These are phyloP conservation scores for Saccharomyces hybrid DNA, from an alignment of 1,139 yeast genomes.

Conservation along the genomic window DNA sequence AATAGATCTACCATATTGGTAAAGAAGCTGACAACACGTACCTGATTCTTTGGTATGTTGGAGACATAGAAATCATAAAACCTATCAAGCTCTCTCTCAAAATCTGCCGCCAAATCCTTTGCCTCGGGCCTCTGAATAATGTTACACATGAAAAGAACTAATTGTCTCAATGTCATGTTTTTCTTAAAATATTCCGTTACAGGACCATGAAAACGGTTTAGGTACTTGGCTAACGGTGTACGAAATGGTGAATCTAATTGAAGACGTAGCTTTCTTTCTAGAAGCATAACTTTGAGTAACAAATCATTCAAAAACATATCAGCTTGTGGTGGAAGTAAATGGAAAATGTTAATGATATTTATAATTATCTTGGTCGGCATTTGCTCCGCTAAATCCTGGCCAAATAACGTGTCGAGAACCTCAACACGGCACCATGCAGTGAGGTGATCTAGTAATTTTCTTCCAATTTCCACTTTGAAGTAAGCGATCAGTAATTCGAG, in stretches of 20 bases:
- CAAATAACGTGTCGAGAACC: conserved; percentile 39
- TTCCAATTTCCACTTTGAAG: conserved; percentile 93
- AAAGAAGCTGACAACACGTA: conserved; percentile 32
- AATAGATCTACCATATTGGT: conserved; percentile 67
- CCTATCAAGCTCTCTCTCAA: conserved; percentile 44
- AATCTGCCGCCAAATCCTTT: conserved; percentile 44
- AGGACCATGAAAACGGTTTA: conserved; percentile 75
- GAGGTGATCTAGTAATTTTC: conserved; percentile 83
- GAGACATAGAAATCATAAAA: conserved; percentile 29
- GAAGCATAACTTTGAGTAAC: conserved; percentile 60
- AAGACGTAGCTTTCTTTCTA: conserved; percentile 80
- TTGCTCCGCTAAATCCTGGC: conserved; percentile 46
- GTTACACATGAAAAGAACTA: conserved; percentile 37
- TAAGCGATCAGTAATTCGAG: conserved; percentile 83
- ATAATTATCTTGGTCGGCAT: conserved; percentile 80
- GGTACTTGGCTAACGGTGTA: conserved; percentile 79
- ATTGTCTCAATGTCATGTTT: conserved; percentile 57
- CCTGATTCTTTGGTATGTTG: conserved; percentile 27
- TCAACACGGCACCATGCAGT: conserved; percentile 95
- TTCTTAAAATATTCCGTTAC: conserved; percentile 63
- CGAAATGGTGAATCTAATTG: conserved; percentile 86
- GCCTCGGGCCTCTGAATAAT: conserved; percentile 42
- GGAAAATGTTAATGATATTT: conserved; percentile 87
- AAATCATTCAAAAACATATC: conserved; percentile 86
- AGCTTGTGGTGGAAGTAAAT: conserved; percentile 85